Conservation (phyloP, 148 eudicot species). For the Pouteria glomerata region DNA sequence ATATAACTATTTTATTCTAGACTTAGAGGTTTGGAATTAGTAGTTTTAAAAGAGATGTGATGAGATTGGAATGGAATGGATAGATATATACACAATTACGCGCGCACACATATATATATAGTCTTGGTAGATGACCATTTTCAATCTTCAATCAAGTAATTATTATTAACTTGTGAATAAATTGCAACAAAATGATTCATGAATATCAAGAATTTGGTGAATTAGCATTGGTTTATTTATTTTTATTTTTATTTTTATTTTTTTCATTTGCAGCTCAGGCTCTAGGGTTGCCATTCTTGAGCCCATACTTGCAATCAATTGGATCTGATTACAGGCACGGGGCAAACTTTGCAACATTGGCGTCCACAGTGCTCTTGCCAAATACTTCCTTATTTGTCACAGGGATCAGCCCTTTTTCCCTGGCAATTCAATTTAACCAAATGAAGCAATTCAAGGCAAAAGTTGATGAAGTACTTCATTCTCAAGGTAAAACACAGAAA, state of each 20-base stretch:
- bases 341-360: slow-evolving; percentile 81
- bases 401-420: slow-evolving; percentile 86
- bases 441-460: slow-evolving; percentile 55
- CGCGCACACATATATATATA: no score
- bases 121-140: no score
- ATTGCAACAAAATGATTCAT: no score
- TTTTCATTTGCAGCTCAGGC: slow-evolving; percentile 47
- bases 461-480: slow-evolving; percentile 38
- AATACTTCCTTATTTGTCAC: slow-evolving; percentile 71
- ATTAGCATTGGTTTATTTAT: no score
- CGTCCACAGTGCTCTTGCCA: slow-evolving; percentile 71
- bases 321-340: slow-evolving; percentile 79
- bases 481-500: slow-evolving; percentile 22
- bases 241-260: not conserved
- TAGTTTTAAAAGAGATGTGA: no score
- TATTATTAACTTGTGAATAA: no score
- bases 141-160: no score
- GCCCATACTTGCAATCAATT: slow-evolving; percentile 82
- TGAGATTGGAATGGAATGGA: no score
- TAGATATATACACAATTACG: no score
- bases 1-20: no score
- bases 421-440: slow-evolving; percentile 82
- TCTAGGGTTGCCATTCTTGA: slow-evolving; percentile 69
- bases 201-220: no score
- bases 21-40: no score